Evolutionary conservation across 2,329 filamentous ascomycete species (phyloP), one percentile per base, ranked within the genome.

Genomic region (Monosporascus sp.): DNA sequence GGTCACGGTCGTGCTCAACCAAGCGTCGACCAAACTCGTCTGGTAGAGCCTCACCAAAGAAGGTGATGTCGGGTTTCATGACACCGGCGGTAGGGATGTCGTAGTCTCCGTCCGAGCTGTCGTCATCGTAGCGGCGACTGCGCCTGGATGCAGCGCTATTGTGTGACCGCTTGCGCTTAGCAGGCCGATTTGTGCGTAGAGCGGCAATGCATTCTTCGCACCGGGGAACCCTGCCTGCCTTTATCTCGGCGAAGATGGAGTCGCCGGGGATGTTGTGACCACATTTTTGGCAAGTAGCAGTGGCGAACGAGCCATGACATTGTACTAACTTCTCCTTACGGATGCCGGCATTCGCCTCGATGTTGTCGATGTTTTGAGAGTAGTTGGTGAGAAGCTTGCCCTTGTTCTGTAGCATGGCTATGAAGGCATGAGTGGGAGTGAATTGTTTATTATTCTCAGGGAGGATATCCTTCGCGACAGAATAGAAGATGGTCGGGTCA

Each of bases 11-110:
- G 62, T 90, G 81, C 55, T 89, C 80, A n/a, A 89, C 84, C 16
- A 97, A 81, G 7, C 92, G 87, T 49, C 83, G 78, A 53, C 88
- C 88, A 71, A 99, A 99, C 60, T 84, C 82, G 62, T 89, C 85
- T 0, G 93, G 92, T 1, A 99, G 85, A 49, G 86, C 80, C 73
- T 99, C 94, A 61, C 93, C 93, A 65, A 97, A 97, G 76, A 99
- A 97, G 47, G 91, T 97, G 67, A 99, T 97, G 73, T 97, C 93
- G 8, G 94, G 94, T 78, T 89, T 96, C 91, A 96, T 96, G 67
- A 96, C 85, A 53, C 89, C 91, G 2, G 85, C 81, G 48, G 80
- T 77, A 2, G 85, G 84, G 40, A 88, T 82, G 60, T 86, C 79
- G 65, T 87, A 84, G 52, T 84, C 76, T 20, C 75, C 80, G 14